Conservation (phyloP, 1,284 basidiomycete species). For the Cutaneotrichosporon daszewskae region DNA sequence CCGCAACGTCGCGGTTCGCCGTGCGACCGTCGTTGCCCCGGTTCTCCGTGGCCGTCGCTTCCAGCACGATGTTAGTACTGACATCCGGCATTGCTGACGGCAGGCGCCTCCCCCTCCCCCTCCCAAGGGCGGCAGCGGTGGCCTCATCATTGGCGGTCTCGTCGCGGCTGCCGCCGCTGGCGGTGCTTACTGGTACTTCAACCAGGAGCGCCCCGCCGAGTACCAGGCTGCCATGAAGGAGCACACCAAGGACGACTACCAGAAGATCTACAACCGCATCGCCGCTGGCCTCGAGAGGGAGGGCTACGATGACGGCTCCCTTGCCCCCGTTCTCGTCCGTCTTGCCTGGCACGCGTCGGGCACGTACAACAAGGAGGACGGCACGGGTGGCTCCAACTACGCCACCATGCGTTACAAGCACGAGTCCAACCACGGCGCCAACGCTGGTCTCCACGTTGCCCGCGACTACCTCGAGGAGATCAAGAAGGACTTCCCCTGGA, state of each 20-base stretch:
- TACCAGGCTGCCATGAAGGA: constrained; percentile 60
- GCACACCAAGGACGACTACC: constrained; percentile 62
- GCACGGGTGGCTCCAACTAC: constrained; percentile 84
- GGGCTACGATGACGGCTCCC: constrained; percentile 86
- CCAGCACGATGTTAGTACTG: constrained; percentile 29
- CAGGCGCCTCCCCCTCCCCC: constrained; percentile 19
- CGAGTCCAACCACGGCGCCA: constrained; percentile 78
- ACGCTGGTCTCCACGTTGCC: constrained; percentile 77
- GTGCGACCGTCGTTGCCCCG: constrained; percentile 13
- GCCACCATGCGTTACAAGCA: constrained; percentile 92
- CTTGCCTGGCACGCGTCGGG: constrained; percentile 91
- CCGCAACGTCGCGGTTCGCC: constrained; percentile 23
- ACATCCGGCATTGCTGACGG: not conserved
- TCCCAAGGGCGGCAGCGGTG: constrained; percentile 20
- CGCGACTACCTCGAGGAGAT: constrained; percentile 79
- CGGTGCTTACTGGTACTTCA: constrained; percentile 45
- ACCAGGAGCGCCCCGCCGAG: constrained; percentile 53
- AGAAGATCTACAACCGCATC: constrained; percentile 87
- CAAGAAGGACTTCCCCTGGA: constrained; percentile 78
- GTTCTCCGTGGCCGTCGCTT: constrained; percentile 24
- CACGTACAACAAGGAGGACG: constrained; percentile 80
- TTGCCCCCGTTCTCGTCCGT: constrained; percentile 83
- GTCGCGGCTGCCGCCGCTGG: constrained; percentile 35
- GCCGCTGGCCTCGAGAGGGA: constrained; percentile 70
- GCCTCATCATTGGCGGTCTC: constrained; percentile 30